phyloP scores from a whole-genome alignment of 345 rosid genomes.

The Eucalyptus camaldulensis region DNA sequence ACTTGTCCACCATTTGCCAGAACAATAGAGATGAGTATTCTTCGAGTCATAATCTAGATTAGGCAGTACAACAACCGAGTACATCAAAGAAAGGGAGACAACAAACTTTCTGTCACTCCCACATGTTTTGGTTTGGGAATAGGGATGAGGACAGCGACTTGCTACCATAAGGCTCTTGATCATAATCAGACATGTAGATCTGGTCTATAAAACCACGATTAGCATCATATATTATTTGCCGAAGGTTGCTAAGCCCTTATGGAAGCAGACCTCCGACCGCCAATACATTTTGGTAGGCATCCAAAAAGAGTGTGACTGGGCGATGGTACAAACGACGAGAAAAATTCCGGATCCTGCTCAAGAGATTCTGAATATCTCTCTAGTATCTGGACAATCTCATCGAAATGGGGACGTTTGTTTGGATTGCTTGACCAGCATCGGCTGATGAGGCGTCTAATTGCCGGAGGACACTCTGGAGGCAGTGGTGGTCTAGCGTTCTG shows the following conservation, averaged over 20 bases:
- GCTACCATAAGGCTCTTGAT: background rate
- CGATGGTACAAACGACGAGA: slow-evolving; percentile 22
- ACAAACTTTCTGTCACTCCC: background rate
- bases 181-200: background rate
- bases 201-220: background rate
- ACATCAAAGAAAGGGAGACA: background rate
- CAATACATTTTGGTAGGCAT: slow-evolving; percentile 28
- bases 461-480: slow-evolving; percentile 43
- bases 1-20: background rate
- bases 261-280: background rate
- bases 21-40: background rate
- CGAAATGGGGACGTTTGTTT: slow-evolving; percentile 40
- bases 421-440: slow-evolving; percentile 68
- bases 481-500: slow-evolving; percentile 73
- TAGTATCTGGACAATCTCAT: slow-evolving; percentile 43
- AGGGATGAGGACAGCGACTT: background rate
- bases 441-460: slow-evolving; percentile 35
- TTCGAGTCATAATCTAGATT: background rate
- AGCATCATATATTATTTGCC: background rate
- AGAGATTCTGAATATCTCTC: slow-evolving; percentile 37
- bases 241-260: background rate
- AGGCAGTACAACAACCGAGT: background rate
- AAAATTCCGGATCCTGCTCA: slow-evolving; percentile 39
- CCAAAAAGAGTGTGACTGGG: background rate
- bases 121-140: background rate